Base-by-base conservation (phyloP, 768 basidiomycete genomes). In the Amanita pseudoporphyria region DNA sequence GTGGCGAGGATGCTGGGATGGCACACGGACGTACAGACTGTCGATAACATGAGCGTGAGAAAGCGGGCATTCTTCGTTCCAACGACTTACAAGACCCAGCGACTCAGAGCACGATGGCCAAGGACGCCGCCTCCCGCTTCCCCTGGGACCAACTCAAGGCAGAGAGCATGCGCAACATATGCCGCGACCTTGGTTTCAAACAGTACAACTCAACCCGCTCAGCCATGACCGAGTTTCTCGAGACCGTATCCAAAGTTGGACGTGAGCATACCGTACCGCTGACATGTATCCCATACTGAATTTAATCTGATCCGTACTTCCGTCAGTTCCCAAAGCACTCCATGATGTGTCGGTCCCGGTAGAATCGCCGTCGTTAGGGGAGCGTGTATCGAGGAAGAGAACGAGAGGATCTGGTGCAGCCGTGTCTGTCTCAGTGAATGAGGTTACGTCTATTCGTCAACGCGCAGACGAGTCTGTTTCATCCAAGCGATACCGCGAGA, bases 1-100 rank as follows among this genome's bases (percentile, higher is more conserved):
- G n/a, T n/a, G n/a, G n/a, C n/a, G n/a, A n/a, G 40, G 26, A 7
- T 28, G 26, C 26, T 79, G 77, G 77, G 59, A 60, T 39, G 53
- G 58, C 24, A 64, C 67, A 13, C 63, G 61, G 16, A 53, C 55
- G 22, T 43, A 67, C 2, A 64, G 77, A 18, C 77, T 74, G 5
- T 61, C 60, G 19, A 78, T 78, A 74, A 52, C 13, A 13, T 9
- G 40, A 43, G 5, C 41, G 41, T 43, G 41, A 19, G 41, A 43
- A 26, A 4, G 22, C 9, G 21, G 40, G 12, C 39, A 21, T 6
- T 9, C 16, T 16, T 18, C 6, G 21, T 22, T 10, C 4, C 39
- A 40, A 7, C 13, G 6, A 18, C 40, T 21, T 6, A 5, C 41
- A n/a, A n/a, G n/a, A n/a, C n/a, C n/a, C n/a, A n/a, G n/a, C n/a